phyloP scores from a whole-genome alignment of 2,329 filamentous ascomycete species.

The Aspergillus candidus region DNA sequence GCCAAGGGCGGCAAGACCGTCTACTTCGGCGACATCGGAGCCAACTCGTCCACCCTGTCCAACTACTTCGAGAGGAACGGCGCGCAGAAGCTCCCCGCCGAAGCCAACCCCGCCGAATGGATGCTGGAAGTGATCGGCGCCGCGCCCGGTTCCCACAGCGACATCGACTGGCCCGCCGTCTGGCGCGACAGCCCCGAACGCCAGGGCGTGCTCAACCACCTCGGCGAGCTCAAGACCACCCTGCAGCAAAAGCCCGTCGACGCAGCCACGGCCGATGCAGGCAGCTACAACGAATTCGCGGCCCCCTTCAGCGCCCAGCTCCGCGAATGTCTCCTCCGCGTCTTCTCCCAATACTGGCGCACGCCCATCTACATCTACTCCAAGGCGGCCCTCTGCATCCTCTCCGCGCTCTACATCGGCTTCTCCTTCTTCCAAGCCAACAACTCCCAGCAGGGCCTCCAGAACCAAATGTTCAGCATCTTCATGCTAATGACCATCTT shows the following conservation, averaged over 20 bases:
- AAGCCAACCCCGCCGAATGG: constrained; percentile 70
- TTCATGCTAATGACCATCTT: constrained; percentile 84
- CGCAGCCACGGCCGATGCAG: constrained; percentile 39
- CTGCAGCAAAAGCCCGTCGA: constrained; percentile 38
- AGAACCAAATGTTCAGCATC: constrained; percentile 86
- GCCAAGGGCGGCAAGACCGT: constrained; percentile 61
- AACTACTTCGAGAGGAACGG: constrained; percentile 62
- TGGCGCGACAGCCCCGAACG: constrained; percentile 58
- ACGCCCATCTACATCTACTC: constrained; percentile 84
- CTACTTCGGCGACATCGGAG: constrained; percentile 63
- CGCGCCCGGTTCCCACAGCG: constrained; percentile 57
- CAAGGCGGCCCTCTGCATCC: constrained; percentile 62
- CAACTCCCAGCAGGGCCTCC: constrained; percentile 71
- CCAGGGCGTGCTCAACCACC: constrained; percentile 48
- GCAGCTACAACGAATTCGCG: constrained; percentile 70
- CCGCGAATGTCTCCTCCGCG: constrained; percentile 60
- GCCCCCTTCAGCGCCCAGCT: constrained; percentile 66
- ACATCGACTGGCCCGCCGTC: constrained; percentile 59
- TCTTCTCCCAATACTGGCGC: constrained; percentile 90
- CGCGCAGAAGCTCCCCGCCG: constrained; percentile 51
- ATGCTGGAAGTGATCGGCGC: constrained; percentile 59
- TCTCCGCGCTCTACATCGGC: constrained; percentile 69
- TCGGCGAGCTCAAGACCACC: constrained; percentile 47
- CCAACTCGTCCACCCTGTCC: constrained; percentile 52
- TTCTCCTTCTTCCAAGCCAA: constrained; percentile 73